Evolutionary conservation across 176 grass and related monocot genomes (phyloP).

Genomic region (Alopecurus myosuroides): DNA sequence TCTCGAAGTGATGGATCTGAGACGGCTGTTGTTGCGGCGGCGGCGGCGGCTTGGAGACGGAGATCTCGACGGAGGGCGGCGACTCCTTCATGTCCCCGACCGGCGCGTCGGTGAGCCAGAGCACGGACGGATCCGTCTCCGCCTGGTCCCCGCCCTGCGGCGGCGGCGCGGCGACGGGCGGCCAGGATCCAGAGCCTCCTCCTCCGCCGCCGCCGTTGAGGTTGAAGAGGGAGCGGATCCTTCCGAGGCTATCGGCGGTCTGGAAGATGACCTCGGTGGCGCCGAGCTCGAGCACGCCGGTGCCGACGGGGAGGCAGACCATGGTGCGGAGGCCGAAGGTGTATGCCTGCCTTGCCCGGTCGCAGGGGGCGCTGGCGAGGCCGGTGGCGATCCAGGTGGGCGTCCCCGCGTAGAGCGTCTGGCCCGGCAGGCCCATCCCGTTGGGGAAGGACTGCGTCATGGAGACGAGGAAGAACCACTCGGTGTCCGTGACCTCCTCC

Average conservation of each 20-base stretch:
- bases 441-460: constrained; percentile 88
- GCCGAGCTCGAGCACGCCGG: constrained; percentile 88
- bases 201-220: constrained; percentile 29
- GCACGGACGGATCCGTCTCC: constrained; percentile 76
- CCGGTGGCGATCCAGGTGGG: constrained; percentile 57
- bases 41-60: constrained; percentile 50
- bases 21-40: constrained; percentile 10
- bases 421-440: constrained; percentile 47
- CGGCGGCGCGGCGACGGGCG: background rate
- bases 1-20: constrained; percentile 76
- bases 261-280: constrained; percentile 73
- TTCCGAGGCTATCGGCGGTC: constrained; percentile 51
- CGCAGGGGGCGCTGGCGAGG: constrained; percentile 44
- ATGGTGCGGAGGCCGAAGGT: constrained; percentile 83
- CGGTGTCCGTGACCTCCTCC: constrained; percentile 93
- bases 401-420: constrained; percentile 43
- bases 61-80: constrained; percentile 50
- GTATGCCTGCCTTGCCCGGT: constrained; percentile 71
- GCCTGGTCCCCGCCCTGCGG: constrained; percentile 25
- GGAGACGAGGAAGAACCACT: constrained; percentile 99
- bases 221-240: constrained; percentile 64
- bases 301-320: constrained; percentile 77
- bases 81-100: constrained; percentile 67
- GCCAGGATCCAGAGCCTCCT: background rate
- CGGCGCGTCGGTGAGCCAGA: constrained; percentile 78